phyloP scores from a whole-genome alignment of 129 eudicot genomes.

The Tanacetum coccineum region DNA sequence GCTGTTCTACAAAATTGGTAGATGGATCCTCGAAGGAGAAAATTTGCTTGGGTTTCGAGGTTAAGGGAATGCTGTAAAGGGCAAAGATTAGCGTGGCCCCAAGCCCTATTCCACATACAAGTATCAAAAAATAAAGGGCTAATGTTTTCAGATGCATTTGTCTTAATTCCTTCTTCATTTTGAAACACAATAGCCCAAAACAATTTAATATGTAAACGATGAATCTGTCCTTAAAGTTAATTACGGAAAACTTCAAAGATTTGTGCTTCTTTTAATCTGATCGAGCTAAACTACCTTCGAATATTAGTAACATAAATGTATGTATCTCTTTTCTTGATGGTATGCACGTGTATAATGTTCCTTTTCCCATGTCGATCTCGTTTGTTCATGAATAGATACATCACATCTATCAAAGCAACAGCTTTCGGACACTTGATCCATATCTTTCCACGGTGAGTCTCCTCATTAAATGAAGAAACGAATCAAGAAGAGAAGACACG shows the following conservation, averaged over 20 bases:
- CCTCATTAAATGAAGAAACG: slow-evolving; percentile 19
- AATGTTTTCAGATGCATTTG: slow-evolving; percentile 39
- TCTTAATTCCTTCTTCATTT: slow-evolving; percentile 44
- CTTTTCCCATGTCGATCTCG: slow-evolving; percentile 4
- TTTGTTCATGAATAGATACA: slow-evolving; percentile 8
- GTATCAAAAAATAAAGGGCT: slow-evolving; percentile 44
- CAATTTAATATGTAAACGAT: not conserved
- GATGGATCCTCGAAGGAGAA: slow-evolving; percentile 16
- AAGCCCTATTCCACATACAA: slow-evolving; percentile 57
- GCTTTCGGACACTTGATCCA: not conserved
- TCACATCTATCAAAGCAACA: not conserved
- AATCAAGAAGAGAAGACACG: slow-evolving; percentile 14
- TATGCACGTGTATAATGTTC: not conserved
- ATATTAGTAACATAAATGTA: not conserved
- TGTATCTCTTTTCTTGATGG: slow-evolving; percentile 2
- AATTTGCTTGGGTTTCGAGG: slow-evolving; percentile 31
- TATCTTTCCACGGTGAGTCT: slow-evolving; percentile 12
- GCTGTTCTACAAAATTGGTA: not conserved
- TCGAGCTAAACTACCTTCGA: slow-evolving; percentile 6
- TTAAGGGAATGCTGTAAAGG: slow-evolving; percentile 28
- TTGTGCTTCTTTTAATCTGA: slow-evolving; percentile 1
- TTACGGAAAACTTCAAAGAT: not conserved
- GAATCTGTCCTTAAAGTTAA: not conserved
- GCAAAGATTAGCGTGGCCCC: slow-evolving; percentile 52
- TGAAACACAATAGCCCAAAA: not conserved